Percentiles rank a stretch among this genome's conserved stretches.
Conservation (phyloP, 176 grass and related monocot species). For the Carex cristatella region DNA sequence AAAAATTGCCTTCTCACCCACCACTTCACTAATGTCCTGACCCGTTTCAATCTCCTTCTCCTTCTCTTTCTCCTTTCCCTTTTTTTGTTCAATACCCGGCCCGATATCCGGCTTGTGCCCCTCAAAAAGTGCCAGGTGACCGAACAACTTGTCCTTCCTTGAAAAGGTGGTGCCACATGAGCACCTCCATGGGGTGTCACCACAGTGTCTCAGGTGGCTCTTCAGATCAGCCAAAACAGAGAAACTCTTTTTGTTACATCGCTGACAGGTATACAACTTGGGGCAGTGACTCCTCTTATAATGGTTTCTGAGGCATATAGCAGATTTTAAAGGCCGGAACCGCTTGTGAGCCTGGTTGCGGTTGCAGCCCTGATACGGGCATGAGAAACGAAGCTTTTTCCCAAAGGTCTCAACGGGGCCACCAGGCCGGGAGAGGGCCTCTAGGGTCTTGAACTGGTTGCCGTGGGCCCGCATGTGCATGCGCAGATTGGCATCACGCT, state of each 20-base stretch:
- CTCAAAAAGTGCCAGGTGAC: slow-evolving; percentile 82
- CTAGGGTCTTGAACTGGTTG: slow-evolving; percentile 90
- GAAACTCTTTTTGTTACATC: slow-evolving; percentile 90
- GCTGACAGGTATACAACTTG: slow-evolving; percentile 74
- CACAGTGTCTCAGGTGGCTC: slow-evolving; percentile 87
- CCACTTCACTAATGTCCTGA: slow-evolving; percentile 33
- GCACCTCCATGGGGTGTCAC: slow-evolving; percentile 80
- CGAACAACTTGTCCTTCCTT: slow-evolving; percentile 97
- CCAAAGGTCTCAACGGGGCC: slow-evolving; percentile 23
- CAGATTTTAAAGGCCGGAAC: slow-evolving; percentile 91
- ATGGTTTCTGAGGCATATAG: slow-evolving; percentile 81
- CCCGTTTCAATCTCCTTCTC: slow-evolving; percentile 41
- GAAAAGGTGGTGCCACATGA: slow-evolving; percentile 96
- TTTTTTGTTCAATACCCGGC: slow-evolving; percentile 16
- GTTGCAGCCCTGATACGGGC: slow-evolving; percentile 75
- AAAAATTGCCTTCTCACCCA: slow-evolving; percentile 27
- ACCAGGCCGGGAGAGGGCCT: slow-evolving; percentile 73
- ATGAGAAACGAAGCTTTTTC: slow-evolving; percentile 66
- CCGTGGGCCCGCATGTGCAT: slow-evolving; percentile 99
- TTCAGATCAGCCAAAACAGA: slow-evolving; percentile 79
- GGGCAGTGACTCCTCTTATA: slow-evolving; percentile 96
- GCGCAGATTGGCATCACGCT: slow-evolving; percentile 92
- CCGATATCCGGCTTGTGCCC: slow-evolving; percentile 69
- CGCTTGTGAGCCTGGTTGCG: slow-evolving; percentile 68
- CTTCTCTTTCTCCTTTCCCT: slow-evolving; percentile 31